Conservation (phyloP, 768 basidiomycete species). For the Cystobasidium onofrii region DNA sequence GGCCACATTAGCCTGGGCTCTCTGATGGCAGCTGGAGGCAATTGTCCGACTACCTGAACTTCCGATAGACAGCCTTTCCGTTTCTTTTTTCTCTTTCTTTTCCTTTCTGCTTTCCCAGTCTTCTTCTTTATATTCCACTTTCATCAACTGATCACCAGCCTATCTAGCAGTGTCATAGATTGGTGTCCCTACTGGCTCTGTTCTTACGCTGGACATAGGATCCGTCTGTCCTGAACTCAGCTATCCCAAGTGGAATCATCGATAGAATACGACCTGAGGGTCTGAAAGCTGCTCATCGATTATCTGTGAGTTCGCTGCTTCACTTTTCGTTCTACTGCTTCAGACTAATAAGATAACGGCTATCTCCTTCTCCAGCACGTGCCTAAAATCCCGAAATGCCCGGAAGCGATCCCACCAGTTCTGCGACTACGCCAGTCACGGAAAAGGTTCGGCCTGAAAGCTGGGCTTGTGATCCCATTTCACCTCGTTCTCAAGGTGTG, state of each 20-base stretch:
- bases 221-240: too few species aligned
- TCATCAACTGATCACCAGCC: neutral
- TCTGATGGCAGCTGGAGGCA: neutral
- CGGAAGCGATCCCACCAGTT: neutral
- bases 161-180: neutral
- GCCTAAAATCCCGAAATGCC: neutral
- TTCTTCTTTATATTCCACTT: neutral
- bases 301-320: too few species aligned
- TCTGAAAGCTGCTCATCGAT: too few species aligned
- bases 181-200: neutral
- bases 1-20: too few species aligned
- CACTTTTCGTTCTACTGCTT: too few species aligned
- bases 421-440: neutral
- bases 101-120: neutral
- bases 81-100: neutral
- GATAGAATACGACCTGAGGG: too few species aligned
- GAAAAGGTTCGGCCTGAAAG: neutral
- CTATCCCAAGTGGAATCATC: too few species aligned
- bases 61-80: too few species aligned
- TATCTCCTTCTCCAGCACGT: neutral
- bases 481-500: neutral
- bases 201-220: too few species aligned
- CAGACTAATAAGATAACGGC: neutral
- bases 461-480: neutral
- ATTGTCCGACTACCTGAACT: neutral